These are phyloP conservation scores for Aspergillus sclerotioniger DNA, from an alignment of 495 filamentous ascomycete species.

Conservation along the genomic window DNA sequence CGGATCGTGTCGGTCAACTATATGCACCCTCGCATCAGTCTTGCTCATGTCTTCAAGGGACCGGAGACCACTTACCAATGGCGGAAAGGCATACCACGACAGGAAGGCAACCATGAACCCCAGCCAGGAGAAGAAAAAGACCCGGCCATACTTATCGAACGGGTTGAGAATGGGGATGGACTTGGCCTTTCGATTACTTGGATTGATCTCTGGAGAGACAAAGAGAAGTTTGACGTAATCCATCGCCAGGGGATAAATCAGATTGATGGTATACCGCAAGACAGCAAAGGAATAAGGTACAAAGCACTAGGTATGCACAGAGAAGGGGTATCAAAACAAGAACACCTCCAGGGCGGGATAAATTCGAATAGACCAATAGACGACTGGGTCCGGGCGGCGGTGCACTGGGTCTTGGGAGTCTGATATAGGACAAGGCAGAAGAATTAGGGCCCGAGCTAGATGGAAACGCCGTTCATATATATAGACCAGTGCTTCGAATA, in stretches of 20 bases:
- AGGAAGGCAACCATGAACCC: constrained; percentile 97
- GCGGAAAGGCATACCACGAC: constrained; percentile 84
- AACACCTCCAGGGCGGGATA: constrained; percentile 5
- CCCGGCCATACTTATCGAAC: constrained; percentile 76
- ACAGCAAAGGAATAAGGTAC: neutral
- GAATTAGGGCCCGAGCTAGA: neutral
- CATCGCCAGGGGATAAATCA: constrained; percentile 17
- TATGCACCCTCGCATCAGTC: constrained; percentile 11
- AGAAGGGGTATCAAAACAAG: neutral
- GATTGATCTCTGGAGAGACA: constrained; percentile 57
- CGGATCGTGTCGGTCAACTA: constrained; percentile 75
- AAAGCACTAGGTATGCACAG: neutral
- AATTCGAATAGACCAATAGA: constrained; percentile 1
- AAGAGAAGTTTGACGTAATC: constrained; percentile 28
- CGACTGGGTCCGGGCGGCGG: neutral
- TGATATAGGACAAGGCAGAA: neutral
- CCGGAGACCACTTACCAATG: constrained; percentile 57
- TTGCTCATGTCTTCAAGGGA: neutral
- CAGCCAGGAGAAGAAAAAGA: constrained; percentile 93
- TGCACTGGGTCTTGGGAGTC: constrained; percentile 1
- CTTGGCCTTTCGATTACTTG: constrained; percentile 74
- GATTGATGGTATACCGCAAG: neutral
- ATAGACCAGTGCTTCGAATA: neutral
- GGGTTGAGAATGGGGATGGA: constrained; percentile 82
- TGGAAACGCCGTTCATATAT: constrained; percentile 3